Evolutionary conservation across 2,329 filamentous ascomycete species (phyloP), one percentile per base, ranked within the genome.

Genomic region (Phoma sp.): DNA sequence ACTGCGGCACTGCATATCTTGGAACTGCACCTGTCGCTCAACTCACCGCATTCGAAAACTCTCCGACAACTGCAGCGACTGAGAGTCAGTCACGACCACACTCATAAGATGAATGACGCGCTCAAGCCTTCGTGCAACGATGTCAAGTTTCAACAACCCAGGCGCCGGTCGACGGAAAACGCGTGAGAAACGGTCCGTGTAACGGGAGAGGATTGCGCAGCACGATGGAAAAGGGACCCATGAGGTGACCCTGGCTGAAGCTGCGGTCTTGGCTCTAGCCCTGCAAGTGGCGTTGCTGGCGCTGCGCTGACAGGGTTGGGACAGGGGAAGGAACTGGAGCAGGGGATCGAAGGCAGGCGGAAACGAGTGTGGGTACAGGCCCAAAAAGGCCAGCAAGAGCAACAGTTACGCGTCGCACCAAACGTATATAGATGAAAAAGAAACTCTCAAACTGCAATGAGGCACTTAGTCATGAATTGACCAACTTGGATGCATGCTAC

Each of bases 1-100:
- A 36, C 23, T 42, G 12, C 25, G n/a, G n/a, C n/a, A n/a, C n/a
- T n/a, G 28, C 45, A 33, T 38, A n/a, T 47, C 17, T n/a, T 25
- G 28, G 34, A 48, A 48, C 36, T 26, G 7, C 34, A 47, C n/a
- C 17, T n/a, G n/a, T n/a, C n/a, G n/a, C n/a, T n/a, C n/a, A n/a
- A 32, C 18, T n/a, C 46, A 40, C 28, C 14, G 12, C 36, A 30
- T 18, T 4, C 21, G 14, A 1, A 42, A 48, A 32, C 21, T 34
- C 15, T 33, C 21, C 21, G 36, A 29, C 9, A 9, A 9, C 23
- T 25, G 17, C 21, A 39, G 7, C 33, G 45, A 39, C 28, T 33
- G 18, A 15, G n/a, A 40, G 45, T 20, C 45, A 39, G 28, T 36
- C n/a, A 33, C 25, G 25, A 21, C 20, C n/a, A 23, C 14, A 7